Evolutionary conservation across 306 rosid genomes (phyloP), one percentile per base, ranked within the genome.

Genomic region (Senna tora): DNA sequence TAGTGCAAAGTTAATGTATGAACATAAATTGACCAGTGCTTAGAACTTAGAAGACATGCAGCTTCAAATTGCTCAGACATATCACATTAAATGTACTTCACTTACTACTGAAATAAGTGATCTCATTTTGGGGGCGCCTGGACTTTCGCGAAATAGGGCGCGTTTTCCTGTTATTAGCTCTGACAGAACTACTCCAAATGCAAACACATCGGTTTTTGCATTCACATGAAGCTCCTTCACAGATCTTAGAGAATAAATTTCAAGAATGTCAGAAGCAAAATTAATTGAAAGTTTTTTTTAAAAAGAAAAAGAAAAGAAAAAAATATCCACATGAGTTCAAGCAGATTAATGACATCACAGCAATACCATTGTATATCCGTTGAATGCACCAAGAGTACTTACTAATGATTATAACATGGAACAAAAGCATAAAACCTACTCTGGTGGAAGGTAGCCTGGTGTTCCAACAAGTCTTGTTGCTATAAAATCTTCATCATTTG

Each of bases 391-490:
- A 25, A 25, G 30, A 25, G 30, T 25, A 25, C 30, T 25, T 25
- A 25, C 30, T 51, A 16, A 22, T 21, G 58, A 34, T 21, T 11
- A 28, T 45, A 17, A 36, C 19, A 52, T n/a, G 6, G 30, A 50
- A 54, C 20, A 57, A 51, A 62, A 43, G 4, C 57, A 52, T 21
- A 20, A 52, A 62, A 55, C 80, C n/a, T 82, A 88, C 96, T 91
- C 97, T 5, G 97, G 97, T 49, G 97, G 96, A 67, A 91, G 92
- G 79, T 91, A 87, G 73, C 96, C 97, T 9, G 92, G 97, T 25
- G 97, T 88, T 73, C 97, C 97, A 57, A 87, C 96, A 11, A 88
- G 86, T 67, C 87, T 74, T 11, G 96, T 91, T 62, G 89, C 84
- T 5, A 88, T 63, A 52, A 77, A 50, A 39, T 82, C 86, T 25